phyloP scores from a whole-genome alignment of 2,329 filamentous ascomycete species.

The Fusarium lateritium region DNA sequence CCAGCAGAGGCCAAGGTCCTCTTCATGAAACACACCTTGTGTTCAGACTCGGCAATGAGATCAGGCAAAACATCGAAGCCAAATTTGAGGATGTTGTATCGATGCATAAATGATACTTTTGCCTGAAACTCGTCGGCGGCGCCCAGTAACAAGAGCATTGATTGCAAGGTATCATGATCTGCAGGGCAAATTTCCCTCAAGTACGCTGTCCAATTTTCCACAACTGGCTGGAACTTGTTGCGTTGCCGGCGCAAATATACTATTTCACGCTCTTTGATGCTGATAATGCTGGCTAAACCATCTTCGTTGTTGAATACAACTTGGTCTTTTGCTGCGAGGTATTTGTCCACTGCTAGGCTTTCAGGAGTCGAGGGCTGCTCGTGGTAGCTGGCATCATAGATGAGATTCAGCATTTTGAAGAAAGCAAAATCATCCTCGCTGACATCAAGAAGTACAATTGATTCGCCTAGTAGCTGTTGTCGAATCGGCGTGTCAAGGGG shows the following conservation, averaged over 20 bases:
- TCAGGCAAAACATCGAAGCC: background rate
- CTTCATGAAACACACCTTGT: background rate
- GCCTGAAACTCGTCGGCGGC: too few relatives aligned
- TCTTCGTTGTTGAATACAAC: background rate
- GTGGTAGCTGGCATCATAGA: background rate
- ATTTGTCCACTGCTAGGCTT: background rate
- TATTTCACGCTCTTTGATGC: background rate
- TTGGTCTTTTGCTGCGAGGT: background rate
- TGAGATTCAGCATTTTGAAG: background rate
- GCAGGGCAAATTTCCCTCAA: too few relatives aligned
- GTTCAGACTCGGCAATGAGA: background rate
- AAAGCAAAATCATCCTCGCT: background rate
- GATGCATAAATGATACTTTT: background rate
- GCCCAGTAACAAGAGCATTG: background rate
- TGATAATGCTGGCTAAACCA: background rate
- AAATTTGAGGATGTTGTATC: background rate
- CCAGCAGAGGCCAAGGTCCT: background rate
- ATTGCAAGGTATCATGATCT: background rate
- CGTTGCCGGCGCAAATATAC: background rate
- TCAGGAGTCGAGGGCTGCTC: background rate
- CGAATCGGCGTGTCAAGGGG: background rate
- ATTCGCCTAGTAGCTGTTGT: background rate
- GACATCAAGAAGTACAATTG: background rate
- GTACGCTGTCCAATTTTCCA: background rate
- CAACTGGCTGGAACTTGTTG: background rate